phyloP scores from a whole-genome alignment of 2,329 filamentous ascomycete species.

The Alternaria arborescens region DNA sequence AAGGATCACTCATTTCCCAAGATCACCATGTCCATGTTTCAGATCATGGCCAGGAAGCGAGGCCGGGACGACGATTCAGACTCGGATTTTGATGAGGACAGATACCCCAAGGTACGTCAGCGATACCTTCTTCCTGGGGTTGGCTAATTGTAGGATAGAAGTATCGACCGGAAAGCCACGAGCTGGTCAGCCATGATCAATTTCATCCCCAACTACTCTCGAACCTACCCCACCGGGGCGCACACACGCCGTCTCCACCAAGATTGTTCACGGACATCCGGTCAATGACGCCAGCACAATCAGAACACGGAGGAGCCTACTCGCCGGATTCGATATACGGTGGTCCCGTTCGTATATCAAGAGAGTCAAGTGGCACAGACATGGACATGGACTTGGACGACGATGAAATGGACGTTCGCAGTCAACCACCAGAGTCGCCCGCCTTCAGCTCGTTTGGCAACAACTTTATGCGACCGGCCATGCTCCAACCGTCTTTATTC shows the following conservation, averaged over 20 bases:
- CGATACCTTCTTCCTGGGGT: constrained; percentile 1
- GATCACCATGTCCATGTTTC: constrained; percentile 43
- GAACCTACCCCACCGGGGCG: constrained; percentile 34
- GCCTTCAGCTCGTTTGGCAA: constrained; percentile 32
- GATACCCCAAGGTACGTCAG: constrained; percentile 41
- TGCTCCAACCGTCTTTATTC: constrained; percentile 44
- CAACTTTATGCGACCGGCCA: constrained; percentile 46
- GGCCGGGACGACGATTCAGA: constrained; percentile 47
- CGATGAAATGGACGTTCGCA: constrained; percentile 43
- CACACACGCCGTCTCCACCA: constrained; percentile 40
- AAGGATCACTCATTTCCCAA: constrained; percentile 8
- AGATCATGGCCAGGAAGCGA: constrained; percentile 42
- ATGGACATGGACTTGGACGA: constrained; percentile 51
- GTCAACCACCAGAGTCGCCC: constrained; percentile 49
- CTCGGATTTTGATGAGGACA: constrained; percentile 42
- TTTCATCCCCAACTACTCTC: constrained; percentile 27
- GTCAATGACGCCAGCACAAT: constrained; percentile 43
- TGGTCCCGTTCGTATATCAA: constrained; percentile 30
- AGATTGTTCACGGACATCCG: constrained; percentile 34
- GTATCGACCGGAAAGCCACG: constrained; percentile 36
- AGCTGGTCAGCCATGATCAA: constrained; percentile 29
- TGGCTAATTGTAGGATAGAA: constrained; percentile 35
- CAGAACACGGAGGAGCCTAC: constrained; percentile 35
- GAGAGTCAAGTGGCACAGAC: constrained; percentile 34
- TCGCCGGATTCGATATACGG: constrained; percentile 39